Evolutionary conservation across 106 monocot species (phyloP), one percentile per base, ranked within the genome.

Genomic region (Vanilla planifolia): DNA sequence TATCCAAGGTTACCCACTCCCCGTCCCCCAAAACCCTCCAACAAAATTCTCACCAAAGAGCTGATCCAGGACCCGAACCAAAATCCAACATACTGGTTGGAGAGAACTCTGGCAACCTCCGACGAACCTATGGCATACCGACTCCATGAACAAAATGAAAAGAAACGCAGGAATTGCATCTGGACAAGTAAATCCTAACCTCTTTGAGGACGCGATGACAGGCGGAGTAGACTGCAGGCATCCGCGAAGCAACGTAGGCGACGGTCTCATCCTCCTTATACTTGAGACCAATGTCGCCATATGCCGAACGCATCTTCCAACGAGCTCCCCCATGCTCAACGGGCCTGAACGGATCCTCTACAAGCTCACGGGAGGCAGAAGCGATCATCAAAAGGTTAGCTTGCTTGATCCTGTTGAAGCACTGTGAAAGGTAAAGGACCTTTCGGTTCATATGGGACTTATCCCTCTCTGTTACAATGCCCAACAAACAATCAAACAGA

Each of bases 221-320:
- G 3, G 98, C 88, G 11, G 98, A 73, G 77, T 92, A 92, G 16
- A 99, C 88, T 11, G 98, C 81, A 3, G 98, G 98, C 98, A 99
- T 99, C 35, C 98, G 88, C 24, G 88, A 88, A 8, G 98, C 98
- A 7, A 99, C 85, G 35, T 99, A 99, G 4, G 98, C 98, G 14
- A 82, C 65, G 4, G 92, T 92, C 85, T 99, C 84, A 15, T 98
- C 91, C 13, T 98, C 88, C 22, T 41, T 51, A 58, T 98, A 98
- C 51, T 55, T 65, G 30, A 98, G 59, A 7, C 98, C 98, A 48
- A 88, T 92, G 62, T 98, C 98, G 8, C 98, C 98, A 37, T 98
- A 99, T 10, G 77, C 72, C 7, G 92, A 99, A 41, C 66, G 70
- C 48, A 99, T 78, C 79, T 98, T 98, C 96, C 96, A 98, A 23